phyloP scores from a whole-genome alignment of 768 basidiomycete species.

The Serendipita indica region DNA sequence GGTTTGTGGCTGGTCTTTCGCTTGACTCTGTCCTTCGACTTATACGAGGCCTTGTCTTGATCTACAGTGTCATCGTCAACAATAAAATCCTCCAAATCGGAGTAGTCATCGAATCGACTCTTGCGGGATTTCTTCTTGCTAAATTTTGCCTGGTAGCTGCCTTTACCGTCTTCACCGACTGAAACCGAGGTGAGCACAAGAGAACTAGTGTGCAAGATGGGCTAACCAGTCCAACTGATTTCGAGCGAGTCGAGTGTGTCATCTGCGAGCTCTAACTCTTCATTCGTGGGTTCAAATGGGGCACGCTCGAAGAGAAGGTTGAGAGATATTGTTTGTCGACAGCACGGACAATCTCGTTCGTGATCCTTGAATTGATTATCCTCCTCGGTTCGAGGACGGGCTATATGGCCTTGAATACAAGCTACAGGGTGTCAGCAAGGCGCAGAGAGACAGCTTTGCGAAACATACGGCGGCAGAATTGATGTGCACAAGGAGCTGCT shows the following conservation, averaged over 20 bases:
- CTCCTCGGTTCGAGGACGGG: slow-evolving; percentile 25
- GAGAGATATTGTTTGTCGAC: slow-evolving; percentile 35
- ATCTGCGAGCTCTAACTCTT: slow-evolving; percentile 31
- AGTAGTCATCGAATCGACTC: slow-evolving; percentile 27
- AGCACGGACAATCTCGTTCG: slow-evolving; percentile 46
- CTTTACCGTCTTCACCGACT: slow-evolving; percentile 20
- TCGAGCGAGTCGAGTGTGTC: slow-evolving; percentile 23
- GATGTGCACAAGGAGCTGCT: slow-evolving; percentile 40
- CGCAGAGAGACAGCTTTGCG: slow-evolving; percentile 33
- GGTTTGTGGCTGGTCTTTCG: slow-evolving; percentile 24
- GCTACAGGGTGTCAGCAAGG: background rate
- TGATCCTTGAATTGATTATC: slow-evolving; percentile 26
- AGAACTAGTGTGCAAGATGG: too few species aligned
- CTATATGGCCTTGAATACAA: slow-evolving; percentile 31
- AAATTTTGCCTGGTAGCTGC: slow-evolving; percentile 17
- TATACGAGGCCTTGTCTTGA: slow-evolving; percentile 29
- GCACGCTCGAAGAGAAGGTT: slow-evolving; percentile 37
- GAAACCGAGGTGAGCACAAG: too few species aligned
- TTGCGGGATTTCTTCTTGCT: slow-evolving; percentile 21
- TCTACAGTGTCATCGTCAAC: slow-evolving; percentile 42
- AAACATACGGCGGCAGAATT: slow-evolving; percentile 36
- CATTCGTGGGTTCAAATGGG: slow-evolving; percentile 49
- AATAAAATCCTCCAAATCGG: slow-evolving; percentile 38
- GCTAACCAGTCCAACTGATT: slow-evolving; percentile 14
- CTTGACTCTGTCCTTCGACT: slow-evolving; percentile 29